phyloP scores from a whole-genome alignment of 208 protist species.

The Leptomonas seymouri region DNA sequence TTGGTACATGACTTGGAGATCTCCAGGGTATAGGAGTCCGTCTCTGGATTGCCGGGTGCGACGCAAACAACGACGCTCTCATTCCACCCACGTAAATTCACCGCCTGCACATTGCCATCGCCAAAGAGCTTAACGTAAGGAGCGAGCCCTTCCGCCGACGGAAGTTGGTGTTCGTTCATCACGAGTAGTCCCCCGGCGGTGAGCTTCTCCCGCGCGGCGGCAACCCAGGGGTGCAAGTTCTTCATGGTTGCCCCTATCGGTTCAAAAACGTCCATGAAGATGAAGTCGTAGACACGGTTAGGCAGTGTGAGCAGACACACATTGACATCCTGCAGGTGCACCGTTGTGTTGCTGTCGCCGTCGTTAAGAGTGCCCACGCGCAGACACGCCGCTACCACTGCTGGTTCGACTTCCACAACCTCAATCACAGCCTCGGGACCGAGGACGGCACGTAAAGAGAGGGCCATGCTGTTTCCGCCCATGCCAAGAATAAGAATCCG shows the following conservation, averaged over 20 bases:
- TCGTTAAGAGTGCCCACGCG: constrained; percentile 34
- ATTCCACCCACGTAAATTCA: constrained; percentile 81
- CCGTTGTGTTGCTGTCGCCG: constrained; percentile 39
- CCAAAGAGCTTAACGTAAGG: constrained; percentile 53
- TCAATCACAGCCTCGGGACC: constrained; percentile 49
- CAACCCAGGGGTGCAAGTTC: constrained; percentile 48
- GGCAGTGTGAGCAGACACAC: constrained; percentile 5
- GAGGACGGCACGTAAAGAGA: constrained; percentile 54
- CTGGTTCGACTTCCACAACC: constrained; percentile 72
- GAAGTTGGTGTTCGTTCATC: constrained; percentile 78
- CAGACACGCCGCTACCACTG: constrained; percentile 57
- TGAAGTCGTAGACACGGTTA: constrained; percentile 41
- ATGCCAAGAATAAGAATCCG: constrained; percentile 71
- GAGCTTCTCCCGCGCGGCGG: constrained; percentile 30
- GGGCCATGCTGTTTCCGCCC: constrained; percentile 85
- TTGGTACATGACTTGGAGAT: constrained; percentile 27
- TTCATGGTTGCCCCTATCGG: constrained; percentile 62
- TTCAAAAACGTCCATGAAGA: constrained; percentile 87
- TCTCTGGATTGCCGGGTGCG: constrained; percentile 32
- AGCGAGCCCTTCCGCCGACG: constrained; percentile 34
- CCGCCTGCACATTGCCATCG: constrained; percentile 58
- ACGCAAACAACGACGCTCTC: constrained; percentile 71
- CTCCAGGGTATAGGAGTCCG: constrained; percentile 21
- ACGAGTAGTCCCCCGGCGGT: constrained; percentile 56
- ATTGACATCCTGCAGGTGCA: constrained; percentile 49